Conservation (phyloP, 345 rosid genomes). For the rapeseed (Brassica napus) region Da-Ae NC_063439.1:24709001-24709500, state of each 20-base stretch:
- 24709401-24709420: constrained; percentile 76
- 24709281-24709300: constrained; percentile 84
- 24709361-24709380: constrained; percentile 80
- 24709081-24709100: not conserved
- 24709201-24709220: not conserved
- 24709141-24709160: constrained; percentile 28
- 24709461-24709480: constrained; percentile 80
- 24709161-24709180: constrained; percentile 18
- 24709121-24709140: constrained; percentile 22
- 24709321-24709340: constrained; percentile 68
- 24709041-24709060: constrained; percentile 4
- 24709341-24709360: constrained; percentile 88
- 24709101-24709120: not conserved
- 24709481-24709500: constrained; percentile 36
- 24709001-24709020: not conserved
- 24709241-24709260: constrained; percentile 22
- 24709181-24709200: not conserved
- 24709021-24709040: not conserved
- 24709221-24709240: not conserved
- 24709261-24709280: constrained; percentile 63
- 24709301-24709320: constrained; percentile 79
- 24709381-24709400: constrained; percentile 65
- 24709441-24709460: constrained; percentile 71
- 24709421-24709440: constrained; percentile 64
- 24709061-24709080: constrained; percentile 32